These are phyloP conservation scores for Actinomortierella ambigua DNA, from an alignment of 371 early-diverging fungal genomes.

Conservation along the genomic window DNA sequence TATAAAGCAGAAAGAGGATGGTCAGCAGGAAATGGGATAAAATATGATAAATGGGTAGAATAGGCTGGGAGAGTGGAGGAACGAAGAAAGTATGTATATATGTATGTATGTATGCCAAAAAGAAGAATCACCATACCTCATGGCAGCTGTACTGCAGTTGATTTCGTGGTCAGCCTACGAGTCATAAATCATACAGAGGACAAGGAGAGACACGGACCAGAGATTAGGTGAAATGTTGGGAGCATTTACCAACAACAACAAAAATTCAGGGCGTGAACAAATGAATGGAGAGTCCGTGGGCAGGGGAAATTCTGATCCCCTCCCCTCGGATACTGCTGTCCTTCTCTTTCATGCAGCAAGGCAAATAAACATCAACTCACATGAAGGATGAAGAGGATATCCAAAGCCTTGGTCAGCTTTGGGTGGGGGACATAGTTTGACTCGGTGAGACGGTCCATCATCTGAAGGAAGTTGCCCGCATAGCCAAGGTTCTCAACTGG, in stretches of 20 bases:
- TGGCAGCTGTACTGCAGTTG: conserved; percentile 66
- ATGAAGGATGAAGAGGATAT: conserved; percentile 65
- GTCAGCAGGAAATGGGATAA: conserved; percentile 24
- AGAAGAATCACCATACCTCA: conserved; percentile 62
- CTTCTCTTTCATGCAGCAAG: conserved; percentile 8
- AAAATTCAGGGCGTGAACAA: too few species aligned
- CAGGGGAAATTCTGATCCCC: too few species aligned
- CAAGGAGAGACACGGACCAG: too few species aligned
- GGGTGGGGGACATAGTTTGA: conserved; percentile 58
- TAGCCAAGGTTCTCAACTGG: conserved; percentile 32
- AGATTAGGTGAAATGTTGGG: too few species aligned
- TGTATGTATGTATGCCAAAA: conserved; percentile 64
- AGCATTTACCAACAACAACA: too few species aligned
- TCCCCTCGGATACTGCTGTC: too few species aligned
- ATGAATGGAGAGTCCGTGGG: too few species aligned
- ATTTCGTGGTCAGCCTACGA: conserved; percentile 44
- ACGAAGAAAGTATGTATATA: conserved; percentile 7
- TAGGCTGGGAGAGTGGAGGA: background rate
- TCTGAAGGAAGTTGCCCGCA: conserved; percentile 63
- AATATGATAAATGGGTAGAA: background rate
- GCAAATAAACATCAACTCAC: conserved; percentile 46
- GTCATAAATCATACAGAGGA: conserved; percentile 5
- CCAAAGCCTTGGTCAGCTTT: conserved; percentile 55
- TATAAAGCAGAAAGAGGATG: too few species aligned
- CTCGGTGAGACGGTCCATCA: conserved; percentile 65